Evolutionary conservation across 371 early-diverging fungal genomes (phyloP), one percentile per base, ranked within the genome.

Genomic region (Mycotypha africana): DNA sequence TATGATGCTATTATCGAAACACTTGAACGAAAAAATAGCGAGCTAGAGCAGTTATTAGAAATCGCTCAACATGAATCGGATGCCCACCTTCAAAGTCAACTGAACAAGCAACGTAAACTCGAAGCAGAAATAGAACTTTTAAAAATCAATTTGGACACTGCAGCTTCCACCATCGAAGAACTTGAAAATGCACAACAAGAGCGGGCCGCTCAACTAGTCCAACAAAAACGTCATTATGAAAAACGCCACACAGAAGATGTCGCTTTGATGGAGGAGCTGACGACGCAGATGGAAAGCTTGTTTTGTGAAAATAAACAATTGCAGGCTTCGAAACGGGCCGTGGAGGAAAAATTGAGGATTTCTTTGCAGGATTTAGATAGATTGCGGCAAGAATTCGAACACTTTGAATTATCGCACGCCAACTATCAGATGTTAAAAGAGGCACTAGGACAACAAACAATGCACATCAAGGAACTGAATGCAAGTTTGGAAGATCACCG

Each of bases 401-500:
- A 58, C 10, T 52, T 70, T 17, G 47, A 53, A 22, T 36, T 63
- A 16, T 49, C 43, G 1, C 47, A 64, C 4, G 39, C 53, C 25
- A 52, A 53, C 19, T 67, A 61, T 28, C 17, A 28, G 0, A 36
- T 19, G 6, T 42, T 70, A 23, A 60, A 65, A 38, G 45, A 63
- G 20, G 62, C 56, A 0, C 53, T 49, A 39, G 47, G 57, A 22
- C 38, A 46, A 33, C 67, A 67, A 38, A 47, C 48, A 28, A 31
- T 20, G 5, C 62, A 58, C 32, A 55, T 67, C n/a, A 21, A 33
- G 23, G 60, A 70, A 28, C 35, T 70, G 0, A 61, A 45, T 6
- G 57, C 58, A n/a, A 53, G 52, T 21, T 28, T 70, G 16, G 70
- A 70, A 43, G 70, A 70, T 15, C 67, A 67, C 40, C 54, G 65